Conservation (phyloP, 2,329 filamentous ascomycete genomes). For the Bipolaris oryzae region DNA sequence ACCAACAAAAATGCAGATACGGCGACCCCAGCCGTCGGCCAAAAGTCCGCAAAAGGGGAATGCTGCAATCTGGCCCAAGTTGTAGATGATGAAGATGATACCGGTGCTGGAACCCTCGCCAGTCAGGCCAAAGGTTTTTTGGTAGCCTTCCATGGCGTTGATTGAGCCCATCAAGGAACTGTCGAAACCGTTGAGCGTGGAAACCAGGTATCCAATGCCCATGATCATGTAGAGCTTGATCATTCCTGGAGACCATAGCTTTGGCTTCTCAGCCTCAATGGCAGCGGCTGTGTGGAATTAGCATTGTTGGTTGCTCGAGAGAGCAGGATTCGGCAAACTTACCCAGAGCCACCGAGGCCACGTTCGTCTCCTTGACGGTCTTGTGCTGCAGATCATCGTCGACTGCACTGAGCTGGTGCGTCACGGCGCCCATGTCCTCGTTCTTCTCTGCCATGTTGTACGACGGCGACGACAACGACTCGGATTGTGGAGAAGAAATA, state of each 20-base stretch:
- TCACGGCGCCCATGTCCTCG: slow-evolving; percentile 28
- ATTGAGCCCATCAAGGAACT: slow-evolving; percentile 55
- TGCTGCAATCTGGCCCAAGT: slow-evolving; percentile 58
- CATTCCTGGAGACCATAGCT: slow-evolving; percentile 38
- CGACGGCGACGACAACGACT: not conserved
- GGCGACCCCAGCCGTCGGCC: slow-evolving; percentile 55
- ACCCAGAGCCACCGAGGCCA: slow-evolving; percentile 42
- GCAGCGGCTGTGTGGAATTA: slow-evolving; percentile 34
- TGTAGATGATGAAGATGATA: slow-evolving; percentile 55
- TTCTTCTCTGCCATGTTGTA: slow-evolving; percentile 29
- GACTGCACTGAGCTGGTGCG: slow-evolving; percentile 30
- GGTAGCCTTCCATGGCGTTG: slow-evolving; percentile 60
- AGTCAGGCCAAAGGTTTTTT: slow-evolving; percentile 56
- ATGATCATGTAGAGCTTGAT: slow-evolving; percentile 43
- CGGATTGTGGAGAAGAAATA: slow-evolving; percentile 7
- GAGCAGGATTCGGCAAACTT: slow-evolving; percentile 1
- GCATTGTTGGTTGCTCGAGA: not conserved
- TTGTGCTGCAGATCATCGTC: slow-evolving; percentile 30
- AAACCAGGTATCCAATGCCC: slow-evolving; percentile 44
- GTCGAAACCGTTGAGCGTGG: slow-evolving; percentile 46
- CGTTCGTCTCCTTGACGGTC: slow-evolving; percentile 35
- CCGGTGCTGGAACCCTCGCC: slow-evolving; percentile 57
- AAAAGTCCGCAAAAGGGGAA: slow-evolving; percentile 54
- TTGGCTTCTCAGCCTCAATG: slow-evolving; percentile 42
- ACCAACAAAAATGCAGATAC: slow-evolving; percentile 63